These are phyloP conservation scores for Trichoderma aggressivum DNA, from an alignment of 2,329 filamentous ascomycete genomes.

Conservation along the genomic window DNA sequence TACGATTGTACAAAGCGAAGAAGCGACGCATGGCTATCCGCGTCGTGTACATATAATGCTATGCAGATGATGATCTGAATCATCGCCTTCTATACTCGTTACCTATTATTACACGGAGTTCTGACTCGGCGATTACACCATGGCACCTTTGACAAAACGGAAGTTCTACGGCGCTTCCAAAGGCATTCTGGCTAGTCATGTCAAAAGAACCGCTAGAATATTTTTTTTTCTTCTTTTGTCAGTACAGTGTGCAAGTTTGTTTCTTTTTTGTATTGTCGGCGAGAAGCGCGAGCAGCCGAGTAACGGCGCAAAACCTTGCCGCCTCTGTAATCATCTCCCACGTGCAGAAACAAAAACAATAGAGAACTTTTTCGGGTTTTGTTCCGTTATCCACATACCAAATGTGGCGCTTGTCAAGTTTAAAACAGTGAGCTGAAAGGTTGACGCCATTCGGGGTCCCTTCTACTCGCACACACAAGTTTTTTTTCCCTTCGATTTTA, in stretches of 20 bases:
- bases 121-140: background rate
- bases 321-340: constrained; percentile 9
- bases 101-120: background rate
- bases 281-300: background rate
- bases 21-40: background rate
- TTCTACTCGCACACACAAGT: background rate
- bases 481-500: background rate
- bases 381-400: background rate
- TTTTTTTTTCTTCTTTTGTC: background rate
- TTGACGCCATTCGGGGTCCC: background rate
- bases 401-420: constrained; percentile 10
- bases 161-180: constrained; percentile 8
- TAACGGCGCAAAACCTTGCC: background rate
- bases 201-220: background rate
- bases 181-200: background rate
- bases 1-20: background rate
- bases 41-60: constrained; percentile 1
- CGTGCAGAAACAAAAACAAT: background rate
- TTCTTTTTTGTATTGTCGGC: background rate
- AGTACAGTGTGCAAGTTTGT: background rate
- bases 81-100: background rate
- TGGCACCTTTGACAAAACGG: background rate
- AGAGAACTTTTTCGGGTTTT: background rate
- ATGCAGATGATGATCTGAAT: background rate
- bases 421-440: background rate